Percentiles rank a stretch among this genome's conserved stretches.
These are phyloP conservation scores for Suhomyces panamericanus DNA, from an alignment of 1,139 yeast species.

Conservation along the genomic window DNA sequence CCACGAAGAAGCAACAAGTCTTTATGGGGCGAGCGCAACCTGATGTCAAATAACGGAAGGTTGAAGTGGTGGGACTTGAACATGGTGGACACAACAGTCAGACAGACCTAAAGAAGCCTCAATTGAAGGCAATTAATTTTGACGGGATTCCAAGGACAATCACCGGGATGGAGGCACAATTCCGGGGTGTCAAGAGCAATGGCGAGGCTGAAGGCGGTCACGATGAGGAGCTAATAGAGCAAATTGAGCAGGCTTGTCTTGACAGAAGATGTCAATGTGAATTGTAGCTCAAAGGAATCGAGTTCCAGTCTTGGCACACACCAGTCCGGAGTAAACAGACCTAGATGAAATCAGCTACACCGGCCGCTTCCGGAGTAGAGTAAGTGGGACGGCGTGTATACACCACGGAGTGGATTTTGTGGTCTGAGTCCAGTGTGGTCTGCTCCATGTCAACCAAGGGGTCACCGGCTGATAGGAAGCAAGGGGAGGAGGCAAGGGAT, in stretches of 20 bases:
- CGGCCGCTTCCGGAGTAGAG: too few species aligned
- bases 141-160: neutral
- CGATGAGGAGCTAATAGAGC: neutral
- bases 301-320: too few species aligned
- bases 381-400: neutral
- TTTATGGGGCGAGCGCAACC: slow-evolving; percentile 51
- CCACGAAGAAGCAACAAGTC: slow-evolving; percentile 58
- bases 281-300: too few species aligned
- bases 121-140: neutral
- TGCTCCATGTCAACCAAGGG: neutral
- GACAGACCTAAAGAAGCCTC: neutral
- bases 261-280: neutral
- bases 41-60: slow-evolving; percentile 37
- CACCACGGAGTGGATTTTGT: neutral
- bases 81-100: slow-evolving; percentile 16
- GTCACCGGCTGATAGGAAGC: too few species aligned
- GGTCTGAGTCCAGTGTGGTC: neutral
- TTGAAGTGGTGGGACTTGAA: slow-evolving; percentile 24
- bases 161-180: neutral
- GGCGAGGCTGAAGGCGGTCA: neutral
- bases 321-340: too few species aligned
- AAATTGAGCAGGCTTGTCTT: too few species aligned
- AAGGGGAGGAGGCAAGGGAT: too few species aligned
- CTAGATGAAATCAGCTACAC: too few species aligned
- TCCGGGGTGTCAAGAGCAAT: neutral